Base-by-base conservation (phyloP, 495 filamentous ascomycete genomes). In the Aspergillus egyptiacus region DNA sequence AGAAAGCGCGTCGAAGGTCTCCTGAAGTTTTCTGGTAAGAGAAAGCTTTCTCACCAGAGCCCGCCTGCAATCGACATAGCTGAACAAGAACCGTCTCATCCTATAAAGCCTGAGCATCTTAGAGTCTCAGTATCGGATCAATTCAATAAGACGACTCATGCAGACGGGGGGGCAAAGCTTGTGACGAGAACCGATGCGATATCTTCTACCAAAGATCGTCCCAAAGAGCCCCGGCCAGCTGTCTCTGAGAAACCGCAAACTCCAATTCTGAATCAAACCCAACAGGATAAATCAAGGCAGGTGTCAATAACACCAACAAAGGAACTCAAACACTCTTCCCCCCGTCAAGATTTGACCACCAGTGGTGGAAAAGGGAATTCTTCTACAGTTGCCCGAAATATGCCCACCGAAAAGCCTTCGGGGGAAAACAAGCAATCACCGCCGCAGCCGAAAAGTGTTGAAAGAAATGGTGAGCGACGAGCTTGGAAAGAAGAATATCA, bases 401-500 rank as follows among this genome's bases (percentile, higher is more conserved):
- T 60, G 11, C 53, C 63, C 1, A 55, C 55, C 11, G 64, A 65
- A n/a, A 50, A 55, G 19, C 61, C 60, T 15, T 43, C 45, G 31
- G 48, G 14, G 20, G 14, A 31, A 14, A 34, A 41, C 30, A 72
- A 58, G 45, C 55, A 46, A 14, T 67, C 65, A 19, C 66, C 62
- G 24, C 51, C 59, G 5, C 67, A 64, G 34, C 38, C 55, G 45
- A 61, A 59, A 33, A 53, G 28, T 43, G 36, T 39, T 27, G 40
- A 65, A 19, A 62, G 63, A 27, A 65, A 62, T 46, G 54, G 62
- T 15, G 73, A 75, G 23, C 64, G 65, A 18, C 59, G 68, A 34
- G 59, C 61, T 17, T 77, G 72, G 71, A 68, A 65, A 32, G 65
- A 71, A 19, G 73, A 78, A 47, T 70, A 64, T 33, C 64, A 65